A percentile compares a stretch with the other conserved stretches of the same genome.
phyloP scores from a whole-genome alignment of 257 asterid genomes.

The Anisodus tanguticus region DNA sequence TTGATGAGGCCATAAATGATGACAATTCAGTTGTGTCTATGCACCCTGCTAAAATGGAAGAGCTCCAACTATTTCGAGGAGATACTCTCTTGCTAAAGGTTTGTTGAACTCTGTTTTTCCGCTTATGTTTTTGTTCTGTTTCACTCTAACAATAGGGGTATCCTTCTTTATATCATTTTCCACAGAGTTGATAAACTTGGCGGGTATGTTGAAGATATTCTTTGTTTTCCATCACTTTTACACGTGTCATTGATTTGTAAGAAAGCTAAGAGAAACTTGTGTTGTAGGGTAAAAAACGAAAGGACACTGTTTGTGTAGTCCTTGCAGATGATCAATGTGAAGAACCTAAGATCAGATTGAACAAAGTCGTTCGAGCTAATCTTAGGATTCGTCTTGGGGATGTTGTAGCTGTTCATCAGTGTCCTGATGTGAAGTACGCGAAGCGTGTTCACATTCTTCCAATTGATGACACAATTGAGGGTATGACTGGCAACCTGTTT shows the following conservation, averaged over 20 bases:
- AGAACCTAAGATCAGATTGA: conserved; percentile 79
- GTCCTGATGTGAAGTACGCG: conserved; percentile 88
- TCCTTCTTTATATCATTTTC: too few relatives aligned
- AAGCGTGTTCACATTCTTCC: conserved; percentile 89
- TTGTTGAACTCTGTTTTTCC: conserved; percentile 9
- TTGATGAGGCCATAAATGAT: conserved; percentile 81
- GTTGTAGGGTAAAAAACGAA: conserved; percentile 78
- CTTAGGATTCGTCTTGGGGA: conserved; percentile 86
- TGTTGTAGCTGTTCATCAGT: conserved; percentile 83
- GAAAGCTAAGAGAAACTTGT: not conserved
- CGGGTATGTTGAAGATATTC: too few relatives aligned
- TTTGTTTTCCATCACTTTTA: not conserved
- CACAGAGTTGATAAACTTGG: too few relatives aligned
- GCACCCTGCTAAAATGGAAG: conserved; percentile 82
- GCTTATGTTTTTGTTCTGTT: not conserved
- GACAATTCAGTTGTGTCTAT: conserved; percentile 83
- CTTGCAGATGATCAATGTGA: conserved; percentile 81
- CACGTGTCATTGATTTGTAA: not conserved
- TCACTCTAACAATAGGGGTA: too few relatives aligned
- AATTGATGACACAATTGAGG: conserved; percentile 76
- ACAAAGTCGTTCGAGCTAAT: conserved; percentile 74
- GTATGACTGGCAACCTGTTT: conserved; percentile 77
- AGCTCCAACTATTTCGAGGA: conserved; percentile 88
- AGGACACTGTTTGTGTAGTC: conserved; percentile 73
- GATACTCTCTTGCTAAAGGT: conserved; percentile 88